Percentiles rank a stretch among this genome's conserved stretches.
Evolutionary conservation across 1,284 basidiomycete genomes (phyloP).

Genomic region (Sporisorium reilianum): DNA sequence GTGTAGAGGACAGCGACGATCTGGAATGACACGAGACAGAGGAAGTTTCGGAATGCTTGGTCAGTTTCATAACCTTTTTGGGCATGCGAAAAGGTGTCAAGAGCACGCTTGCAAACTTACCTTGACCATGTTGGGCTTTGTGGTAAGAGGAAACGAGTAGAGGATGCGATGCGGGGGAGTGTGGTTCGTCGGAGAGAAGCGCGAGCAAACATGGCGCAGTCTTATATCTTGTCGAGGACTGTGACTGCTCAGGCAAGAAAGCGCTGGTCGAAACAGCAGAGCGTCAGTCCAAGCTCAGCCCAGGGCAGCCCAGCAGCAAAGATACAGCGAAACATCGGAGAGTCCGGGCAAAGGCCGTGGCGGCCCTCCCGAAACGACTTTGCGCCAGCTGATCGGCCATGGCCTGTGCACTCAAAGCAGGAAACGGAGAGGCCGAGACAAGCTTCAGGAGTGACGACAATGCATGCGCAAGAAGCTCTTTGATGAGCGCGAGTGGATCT

Average conservation of each 20-base stretch:
- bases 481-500: not conserved
- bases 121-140: constrained; percentile 56
- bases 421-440: constrained; percentile 7
- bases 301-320: not conserved
- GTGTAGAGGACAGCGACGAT: constrained; percentile 80
- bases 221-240: constrained; percentile 21
- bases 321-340: not conserved
- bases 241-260: not conserved
- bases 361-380: constrained; percentile 14
- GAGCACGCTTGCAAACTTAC: constrained; percentile 16
- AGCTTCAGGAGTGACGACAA: not conserved
- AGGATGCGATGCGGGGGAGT: constrained; percentile 23
- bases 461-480: not conserved
- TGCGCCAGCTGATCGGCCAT: constrained; percentile 4
- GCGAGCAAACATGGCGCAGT: constrained; percentile 34
- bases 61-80: not conserved
- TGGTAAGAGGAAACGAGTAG: constrained; percentile 38
- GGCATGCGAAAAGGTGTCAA: not conserved
- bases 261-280: constrained; percentile 1
- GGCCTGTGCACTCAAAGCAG: constrained; percentile 26
- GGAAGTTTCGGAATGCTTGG: not conserved
- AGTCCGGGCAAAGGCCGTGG: constrained; percentile 29
- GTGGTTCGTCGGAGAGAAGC: constrained; percentile 25
- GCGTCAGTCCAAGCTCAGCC: constrained; percentile 14
- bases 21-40: constrained; percentile 69